Evolutionary conservation across 2,329 filamentous ascomycete species (phyloP).

Genomic region (Aspergillus fumigatus): DNA sequence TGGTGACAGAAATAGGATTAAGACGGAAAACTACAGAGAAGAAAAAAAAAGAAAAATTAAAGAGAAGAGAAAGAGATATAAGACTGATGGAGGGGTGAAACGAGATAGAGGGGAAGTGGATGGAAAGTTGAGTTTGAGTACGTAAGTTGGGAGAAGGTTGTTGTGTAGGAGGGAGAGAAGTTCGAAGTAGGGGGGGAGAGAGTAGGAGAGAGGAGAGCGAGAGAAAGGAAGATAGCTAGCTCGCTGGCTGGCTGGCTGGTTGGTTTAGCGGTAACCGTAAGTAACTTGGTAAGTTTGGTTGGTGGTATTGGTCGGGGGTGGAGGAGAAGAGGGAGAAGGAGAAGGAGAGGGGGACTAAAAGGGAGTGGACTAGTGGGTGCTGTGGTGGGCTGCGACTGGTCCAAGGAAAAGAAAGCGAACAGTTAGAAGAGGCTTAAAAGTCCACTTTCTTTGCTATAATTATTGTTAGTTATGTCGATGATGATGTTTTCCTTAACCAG

Average conservation of each 20-base stretch:
- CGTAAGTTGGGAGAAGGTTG: neutral
- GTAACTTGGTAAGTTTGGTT: neutral
- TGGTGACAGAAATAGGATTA: slow-evolving; percentile 43
- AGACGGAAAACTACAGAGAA: slow-evolving; percentile 25
- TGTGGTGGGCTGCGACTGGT: no score
- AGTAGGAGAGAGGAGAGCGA: slow-evolving; percentile 1
- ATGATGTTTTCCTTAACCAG: neutral
- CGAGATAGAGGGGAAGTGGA: slow-evolving; percentile 38
- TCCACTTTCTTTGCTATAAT: no score
- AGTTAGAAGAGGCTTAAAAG: no score
- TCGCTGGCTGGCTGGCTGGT: slow-evolving; percentile 1
- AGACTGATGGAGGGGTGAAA: slow-evolving; percentile 31
- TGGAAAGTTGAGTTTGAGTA: slow-evolving; percentile 24
- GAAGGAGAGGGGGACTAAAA: no score
- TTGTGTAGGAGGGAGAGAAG: slow-evolving; percentile 17
- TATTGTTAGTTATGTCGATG: neutral
- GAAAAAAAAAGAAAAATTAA: slow-evolving; percentile 28
- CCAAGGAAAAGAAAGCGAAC: no score
- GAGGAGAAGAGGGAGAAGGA: slow-evolving; percentile 6
- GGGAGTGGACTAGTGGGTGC: neutral
- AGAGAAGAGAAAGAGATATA: slow-evolving; percentile 21
- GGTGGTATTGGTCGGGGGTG: slow-evolving; percentile 10
- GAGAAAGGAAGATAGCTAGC: slow-evolving; percentile 12
- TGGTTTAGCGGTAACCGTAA: neutral
- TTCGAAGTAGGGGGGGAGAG: slow-evolving; percentile 10